Evolutionary conservation across 441 rosid genomes (phyloP).

Genomic region (Pelargonium australe): DNA sequence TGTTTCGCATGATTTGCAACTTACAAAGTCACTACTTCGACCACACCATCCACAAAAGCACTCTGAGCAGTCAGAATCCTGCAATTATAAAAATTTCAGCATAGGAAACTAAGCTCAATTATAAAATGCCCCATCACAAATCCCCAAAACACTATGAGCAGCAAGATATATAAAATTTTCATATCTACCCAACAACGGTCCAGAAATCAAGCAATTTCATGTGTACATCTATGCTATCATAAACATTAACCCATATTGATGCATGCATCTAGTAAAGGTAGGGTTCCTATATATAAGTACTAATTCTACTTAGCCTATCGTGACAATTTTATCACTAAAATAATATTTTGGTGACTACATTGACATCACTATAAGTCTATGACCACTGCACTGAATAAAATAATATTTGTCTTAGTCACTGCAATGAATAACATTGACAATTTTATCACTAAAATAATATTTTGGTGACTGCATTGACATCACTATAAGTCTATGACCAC

Average conservation of each 20-base stretch:
- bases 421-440: not conserved
- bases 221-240: not conserved
- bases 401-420: not conserved
- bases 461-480: too few species aligned
- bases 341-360: too few species aligned
- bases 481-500: too few species aligned
- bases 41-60: conserved; percentile 97
- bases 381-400: too few species aligned
- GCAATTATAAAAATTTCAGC: conserved; percentile 25
- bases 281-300: not conserved
- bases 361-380: too few species aligned
- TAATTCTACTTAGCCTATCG: not conserved
- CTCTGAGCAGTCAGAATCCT: conserved; percentile 66
- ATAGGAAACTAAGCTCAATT: conserved; percentile 6
- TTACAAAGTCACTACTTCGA: conserved; percentile 52
- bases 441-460: not conserved
- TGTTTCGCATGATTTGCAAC: conserved; percentile 73
- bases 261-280: not conserved
- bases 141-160: not conserved
- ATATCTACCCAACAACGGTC: not conserved
- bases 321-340: conserved; percentile 7
- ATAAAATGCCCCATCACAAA: not conserved
- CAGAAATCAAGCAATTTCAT: not conserved
- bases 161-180: not conserved
- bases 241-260: not conserved